Conservation (phyloP, 805 yeast genomes). For the Metschnikowia sp. region DNA sequence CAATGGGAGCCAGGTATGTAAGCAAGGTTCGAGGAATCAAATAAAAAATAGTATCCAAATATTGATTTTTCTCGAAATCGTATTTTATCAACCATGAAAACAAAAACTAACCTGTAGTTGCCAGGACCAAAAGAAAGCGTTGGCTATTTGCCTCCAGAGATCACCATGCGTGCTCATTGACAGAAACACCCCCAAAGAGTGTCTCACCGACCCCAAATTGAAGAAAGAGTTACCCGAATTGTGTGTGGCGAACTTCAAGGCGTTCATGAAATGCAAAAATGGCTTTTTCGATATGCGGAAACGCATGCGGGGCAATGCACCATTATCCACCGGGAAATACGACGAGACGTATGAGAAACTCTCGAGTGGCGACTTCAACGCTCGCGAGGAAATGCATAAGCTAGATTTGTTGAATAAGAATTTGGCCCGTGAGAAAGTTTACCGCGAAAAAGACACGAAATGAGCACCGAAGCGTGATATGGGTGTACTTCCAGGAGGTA, state of each 20-base stretch:
- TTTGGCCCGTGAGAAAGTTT: constrained; percentile 30
- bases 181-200: constrained; percentile 84
- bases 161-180: constrained; percentile 94
- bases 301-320: constrained; percentile 91
- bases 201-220: constrained; percentile 77
- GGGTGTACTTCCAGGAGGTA: not conserved
- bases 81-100: not conserved
- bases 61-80: not conserved
- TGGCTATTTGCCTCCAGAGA: constrained; percentile 91
- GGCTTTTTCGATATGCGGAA: constrained; percentile 91
- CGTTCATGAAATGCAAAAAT: constrained; percentile 85
- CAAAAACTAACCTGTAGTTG: constrained; percentile 52
- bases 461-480: constrained; percentile 20
- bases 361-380: constrained; percentile 76
- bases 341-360: constrained; percentile 82
- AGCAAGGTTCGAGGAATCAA: not conserved
- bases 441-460: constrained; percentile 25
- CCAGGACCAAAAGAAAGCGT: constrained; percentile 90
- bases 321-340: constrained; percentile 86
- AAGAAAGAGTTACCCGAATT: constrained; percentile 78
- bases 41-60: not conserved
- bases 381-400: constrained; percentile 75
- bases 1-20: constrained; percentile 14
- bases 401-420: constrained; percentile 58
- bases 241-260: constrained; percentile 78